Evolutionary conservation across 2,329 filamentous ascomycete genomes (phyloP), one percentile per base, ranked within the genome.

Genomic region (Colletotrichum lupini): DNA sequence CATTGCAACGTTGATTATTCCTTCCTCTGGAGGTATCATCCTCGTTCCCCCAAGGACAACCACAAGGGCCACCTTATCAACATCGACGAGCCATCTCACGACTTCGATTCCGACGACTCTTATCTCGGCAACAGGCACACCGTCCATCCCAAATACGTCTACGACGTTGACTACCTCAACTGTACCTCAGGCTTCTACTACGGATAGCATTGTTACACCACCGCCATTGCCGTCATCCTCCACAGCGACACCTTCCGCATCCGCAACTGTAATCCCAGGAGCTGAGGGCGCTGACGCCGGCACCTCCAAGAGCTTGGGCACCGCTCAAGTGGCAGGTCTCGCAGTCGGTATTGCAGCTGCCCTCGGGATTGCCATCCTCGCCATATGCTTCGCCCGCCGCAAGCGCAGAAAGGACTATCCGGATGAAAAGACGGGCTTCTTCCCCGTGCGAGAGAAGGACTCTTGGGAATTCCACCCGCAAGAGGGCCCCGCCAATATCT

Each of bases 1-100:
- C 63, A 88, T 88, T 32, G 90, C 90, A 26, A 92, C 90, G 0
- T 77, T 92, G 30, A 79, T 88, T 30, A 72, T 85, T 12, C 79
- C 81, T 16, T 79, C 79, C n/a, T 79, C 83, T 16, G 81, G 79
- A 26, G 81, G 81, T 5, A 78, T 82, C n/a, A 77, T 85, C 7
- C 53, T 82, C 8, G 76, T 79, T 11, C 78, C 78, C 6, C 74
- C 67, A 26, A 57, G 60, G 16, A 61, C 69, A 19, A 68, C 59
- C 11, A 42, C 64, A 9, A 28, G 60, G 14, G 52, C 59, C 4
- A 67, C 58, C 28, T 35, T 64, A 7, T 73, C 77, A n/a, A 69
- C 72, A 5, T 74, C 73, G 14, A 74, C 71, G 26, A 67, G 30
- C 19, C 62, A 24, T 12, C 19, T 42, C 32, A 74, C 71, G 16